Percentiles rank a stretch among this genome's conserved stretches.
Evolutionary conservation across 306 rosid species (phyloP).

Genomic region (Notholithocarpus densiflorus): DNA sequence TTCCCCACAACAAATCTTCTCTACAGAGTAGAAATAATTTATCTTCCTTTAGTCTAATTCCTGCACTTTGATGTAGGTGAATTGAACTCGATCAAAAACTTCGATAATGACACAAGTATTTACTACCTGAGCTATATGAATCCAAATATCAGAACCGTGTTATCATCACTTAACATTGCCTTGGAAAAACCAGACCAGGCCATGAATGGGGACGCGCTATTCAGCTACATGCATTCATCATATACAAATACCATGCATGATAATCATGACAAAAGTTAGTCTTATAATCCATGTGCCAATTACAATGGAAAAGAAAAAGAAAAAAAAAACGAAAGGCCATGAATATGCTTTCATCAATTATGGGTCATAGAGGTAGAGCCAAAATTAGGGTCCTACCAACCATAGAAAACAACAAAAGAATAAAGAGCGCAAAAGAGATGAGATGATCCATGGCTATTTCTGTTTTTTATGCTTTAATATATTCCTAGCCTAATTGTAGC

Average conservation of each 20-base stretch:
- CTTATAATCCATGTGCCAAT: not conserved
- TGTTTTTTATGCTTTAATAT: not conserved
- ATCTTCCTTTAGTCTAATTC: no score
- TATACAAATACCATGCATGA: not conserved
- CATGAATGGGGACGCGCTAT: not conserved
- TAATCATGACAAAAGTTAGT: not conserved
- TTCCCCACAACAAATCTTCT: no score
- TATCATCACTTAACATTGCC: not conserved
- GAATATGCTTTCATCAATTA: not conserved
- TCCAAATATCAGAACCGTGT: not conserved
- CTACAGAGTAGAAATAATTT: no score
- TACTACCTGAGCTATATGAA: not conserved
- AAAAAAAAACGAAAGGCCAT: not conserved
- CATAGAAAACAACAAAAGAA: constrained; percentile 17
- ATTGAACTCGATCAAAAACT: no score
- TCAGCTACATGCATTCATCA: not conserved
- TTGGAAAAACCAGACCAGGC: not conserved
- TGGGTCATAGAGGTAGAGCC: not conserved
- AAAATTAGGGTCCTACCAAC: constrained; percentile 22
- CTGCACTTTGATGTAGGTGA: no score
- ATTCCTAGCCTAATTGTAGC: not conserved
- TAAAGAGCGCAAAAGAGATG: not conserved
- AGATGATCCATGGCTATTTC: not conserved
- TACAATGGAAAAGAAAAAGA: not conserved
- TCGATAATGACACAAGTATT: no score